A percentile compares a stretch with the other conserved stretches of the same genome.
Evolutionary conservation across 106 monocot genomes (phyloP).

Genomic region (Posidonia australis): DNA sequence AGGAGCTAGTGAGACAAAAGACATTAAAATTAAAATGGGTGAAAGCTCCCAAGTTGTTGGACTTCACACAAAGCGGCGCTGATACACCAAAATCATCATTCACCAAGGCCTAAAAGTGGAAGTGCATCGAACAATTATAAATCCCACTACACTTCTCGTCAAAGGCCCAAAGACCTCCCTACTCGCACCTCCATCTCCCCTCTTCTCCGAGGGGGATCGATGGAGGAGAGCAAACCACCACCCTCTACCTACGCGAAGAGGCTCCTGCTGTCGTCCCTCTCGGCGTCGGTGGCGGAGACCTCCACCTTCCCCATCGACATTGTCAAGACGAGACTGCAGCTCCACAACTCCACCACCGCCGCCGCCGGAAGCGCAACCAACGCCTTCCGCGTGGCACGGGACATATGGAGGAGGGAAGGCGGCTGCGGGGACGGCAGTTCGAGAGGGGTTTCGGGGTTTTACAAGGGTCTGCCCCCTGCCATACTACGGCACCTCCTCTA

Average conservation of each 20-base stretch:
- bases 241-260: constrained; percentile 1
- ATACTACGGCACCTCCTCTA: constrained; percentile 77
- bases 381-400: constrained; percentile 17
- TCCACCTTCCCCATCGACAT: constrained; percentile 77
- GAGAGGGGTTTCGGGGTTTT: constrained; percentile 27
- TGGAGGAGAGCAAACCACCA: no score
- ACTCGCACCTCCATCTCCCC: no score
- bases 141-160: no score
- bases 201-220: no score
- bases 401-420: constrained; percentile 29
- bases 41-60: no score
- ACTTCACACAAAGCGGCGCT: no score
- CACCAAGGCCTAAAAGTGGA: no score
- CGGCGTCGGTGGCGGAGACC: constrained; percentile 63
- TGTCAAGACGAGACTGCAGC: constrained; percentile 72
- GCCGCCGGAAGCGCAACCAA: not conserved
- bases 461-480: constrained; percentile 66
- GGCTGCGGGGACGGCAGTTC: constrained; percentile 11
- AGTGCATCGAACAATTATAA: no score
- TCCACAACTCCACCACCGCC: not conserved
- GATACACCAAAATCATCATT: no score
- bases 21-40: no score
- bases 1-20: no score
- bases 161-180: no score
- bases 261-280: constrained; percentile 11